phyloP scores from a whole-genome alignment of 2,329 filamentous ascomycete genomes.

The Pseudogymnoascus sp. region DNA sequence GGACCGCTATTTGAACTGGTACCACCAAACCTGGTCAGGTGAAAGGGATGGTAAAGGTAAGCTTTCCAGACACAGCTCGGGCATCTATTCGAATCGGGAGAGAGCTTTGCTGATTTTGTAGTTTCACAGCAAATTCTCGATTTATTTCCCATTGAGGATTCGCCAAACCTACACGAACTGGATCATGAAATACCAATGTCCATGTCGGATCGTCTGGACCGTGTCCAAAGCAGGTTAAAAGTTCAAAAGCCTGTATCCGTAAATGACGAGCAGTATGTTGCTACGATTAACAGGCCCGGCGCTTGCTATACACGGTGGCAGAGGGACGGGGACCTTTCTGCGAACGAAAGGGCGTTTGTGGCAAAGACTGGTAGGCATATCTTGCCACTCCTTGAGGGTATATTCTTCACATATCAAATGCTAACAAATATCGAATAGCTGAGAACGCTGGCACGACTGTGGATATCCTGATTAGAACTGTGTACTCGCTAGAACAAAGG shows the following conservation, averaged over 20 bases:
- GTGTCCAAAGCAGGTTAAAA: slow-evolving; percentile 21
- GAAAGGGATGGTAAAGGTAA: slow-evolving; percentile 36
- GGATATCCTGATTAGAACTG: slow-evolving; percentile 20
- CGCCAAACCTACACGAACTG: slow-evolving; percentile 15
- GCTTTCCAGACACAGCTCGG: slow-evolving; percentile 6
- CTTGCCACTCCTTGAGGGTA: background rate
- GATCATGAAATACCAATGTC: slow-evolving; percentile 21
- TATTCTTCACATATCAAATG: background rate
- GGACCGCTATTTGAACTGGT: slow-evolving; percentile 76
- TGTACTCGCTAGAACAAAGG: slow-evolving; percentile 24
- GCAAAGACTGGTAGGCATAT: slow-evolving; percentile 33
- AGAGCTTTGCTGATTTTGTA: slow-evolving; percentile 14
- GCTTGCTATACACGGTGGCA: slow-evolving; percentile 32
- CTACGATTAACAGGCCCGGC: slow-evolving; percentile 26
- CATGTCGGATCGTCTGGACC: slow-evolving; percentile 18
- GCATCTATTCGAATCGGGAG: background rate
- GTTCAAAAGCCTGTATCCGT: slow-evolving; percentile 24
- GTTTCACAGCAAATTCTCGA: slow-evolving; percentile 29
- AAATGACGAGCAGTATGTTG: slow-evolving; percentile 13
- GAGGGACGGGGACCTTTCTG: slow-evolving; percentile 36
- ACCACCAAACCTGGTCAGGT: slow-evolving; percentile 57
- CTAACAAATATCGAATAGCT: slow-evolving; percentile 17
- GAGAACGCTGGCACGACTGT: slow-evolving; percentile 21
- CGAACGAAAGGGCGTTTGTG: slow-evolving; percentile 36
- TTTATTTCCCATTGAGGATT: slow-evolving; percentile 29